These are phyloP conservation scores for Crithidia fasciculata DNA, from an alignment of 208 protist genomes.

Conservation along the genomic window DNA sequence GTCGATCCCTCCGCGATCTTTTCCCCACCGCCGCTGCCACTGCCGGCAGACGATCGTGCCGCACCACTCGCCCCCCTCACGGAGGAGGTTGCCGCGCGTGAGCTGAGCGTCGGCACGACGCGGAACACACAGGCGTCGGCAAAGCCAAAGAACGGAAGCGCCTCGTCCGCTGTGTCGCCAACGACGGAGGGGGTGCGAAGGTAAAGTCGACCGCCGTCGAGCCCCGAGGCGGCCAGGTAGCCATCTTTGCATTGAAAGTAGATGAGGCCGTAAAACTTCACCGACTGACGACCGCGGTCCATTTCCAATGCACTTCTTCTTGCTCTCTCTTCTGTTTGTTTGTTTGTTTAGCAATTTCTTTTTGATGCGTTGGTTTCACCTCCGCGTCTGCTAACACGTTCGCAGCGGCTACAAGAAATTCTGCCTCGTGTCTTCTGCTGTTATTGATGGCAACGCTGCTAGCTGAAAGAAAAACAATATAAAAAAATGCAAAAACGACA, in stretches of 20 bases:
- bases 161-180: conserved; percentile 45
- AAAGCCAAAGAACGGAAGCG: conserved; percentile 63
- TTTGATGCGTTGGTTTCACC: background rate
- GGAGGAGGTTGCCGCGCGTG: conserved; percentile 17
- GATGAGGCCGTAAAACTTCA: conserved; percentile 64
- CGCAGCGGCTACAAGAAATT: no score
- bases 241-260: conserved; percentile 73
- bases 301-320: conserved; percentile 18
- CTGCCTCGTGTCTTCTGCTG: no score
- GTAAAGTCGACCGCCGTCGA: conserved; percentile 55
- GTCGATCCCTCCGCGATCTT: background rate
- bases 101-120: conserved; percentile 47
- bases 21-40: background rate
- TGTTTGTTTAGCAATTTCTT: background rate
- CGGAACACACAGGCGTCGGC: conserved; percentile 56
- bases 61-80: conserved; percentile 16
- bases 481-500: no score
- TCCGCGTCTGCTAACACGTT: no score
- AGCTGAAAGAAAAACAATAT: no score
- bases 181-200: conserved; percentile 43
- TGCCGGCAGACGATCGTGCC: background rate
- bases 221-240: conserved; percentile 57
- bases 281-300: conserved; percentile 53
- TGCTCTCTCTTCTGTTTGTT: background rate
- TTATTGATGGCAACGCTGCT: no score